Evolutionary conservation across 345 rosid genomes (phyloP).

Genomic region (Gossypium arboreum): DNA sequence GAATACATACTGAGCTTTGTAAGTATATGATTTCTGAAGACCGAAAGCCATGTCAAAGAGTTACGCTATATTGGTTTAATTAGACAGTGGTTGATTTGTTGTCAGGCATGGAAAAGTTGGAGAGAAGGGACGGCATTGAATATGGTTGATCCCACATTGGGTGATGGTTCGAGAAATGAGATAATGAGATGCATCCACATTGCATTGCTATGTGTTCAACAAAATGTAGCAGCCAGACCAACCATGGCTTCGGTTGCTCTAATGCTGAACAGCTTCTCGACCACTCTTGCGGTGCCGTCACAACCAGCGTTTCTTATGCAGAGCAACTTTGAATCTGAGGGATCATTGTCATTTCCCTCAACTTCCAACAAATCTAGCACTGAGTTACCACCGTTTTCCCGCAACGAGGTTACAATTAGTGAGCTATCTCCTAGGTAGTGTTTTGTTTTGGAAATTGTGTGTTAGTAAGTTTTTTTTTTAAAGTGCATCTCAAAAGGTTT

Average conservation of each 20-base stretch:
- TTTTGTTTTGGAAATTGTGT: not conserved
- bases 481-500: not conserved
- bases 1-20: constrained; percentile 42
- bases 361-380: not conserved
- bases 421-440: constrained; percentile 10
- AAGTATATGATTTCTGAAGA: constrained; percentile 13
- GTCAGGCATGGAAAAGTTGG: constrained; percentile 56
- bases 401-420: constrained; percentile 8
- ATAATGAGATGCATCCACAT: constrained; percentile 49
- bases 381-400: not conserved
- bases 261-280: constrained; percentile 40
- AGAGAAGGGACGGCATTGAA: constrained; percentile 29
- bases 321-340: not conserved
- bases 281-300: constrained; percentile 36
- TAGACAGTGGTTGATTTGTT: not conserved
- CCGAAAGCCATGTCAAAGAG: not conserved
- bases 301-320: constrained; percentile 37
- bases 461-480: not conserved
- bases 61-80: not conserved
- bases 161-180: constrained; percentile 25
- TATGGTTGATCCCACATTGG: constrained; percentile 36
- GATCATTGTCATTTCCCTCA: not conserved
- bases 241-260: constrained; percentile 43
- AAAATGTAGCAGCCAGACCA: constrained; percentile 35
- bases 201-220: constrained; percentile 55